phyloP scores from a whole-genome alignment of 1,284 basidiomycete species.

The Xerocomus amazonicus region DNA sequence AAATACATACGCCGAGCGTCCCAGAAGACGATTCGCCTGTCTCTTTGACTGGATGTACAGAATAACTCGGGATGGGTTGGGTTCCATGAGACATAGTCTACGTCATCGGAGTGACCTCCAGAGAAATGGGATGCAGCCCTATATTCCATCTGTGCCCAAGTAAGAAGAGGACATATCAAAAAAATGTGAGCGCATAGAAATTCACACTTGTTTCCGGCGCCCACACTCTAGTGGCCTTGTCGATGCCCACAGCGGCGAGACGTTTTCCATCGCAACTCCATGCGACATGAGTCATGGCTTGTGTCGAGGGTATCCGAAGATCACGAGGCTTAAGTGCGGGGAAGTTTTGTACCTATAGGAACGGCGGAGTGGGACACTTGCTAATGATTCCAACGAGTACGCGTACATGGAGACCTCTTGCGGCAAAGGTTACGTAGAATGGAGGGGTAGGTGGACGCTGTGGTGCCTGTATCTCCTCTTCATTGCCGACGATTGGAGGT shows the following conservation, averaged over 20 bases:
- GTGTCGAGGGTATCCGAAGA: conserved; percentile 58
- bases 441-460: conserved; percentile 73
- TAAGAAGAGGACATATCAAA: not conserved
- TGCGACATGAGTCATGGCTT: conserved; percentile 68
- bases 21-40: conserved; percentile 73
- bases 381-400: conserved; percentile 10
- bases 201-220: conserved; percentile 69
- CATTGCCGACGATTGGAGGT: conserved; percentile 27
- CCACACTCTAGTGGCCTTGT: conserved; percentile 74
- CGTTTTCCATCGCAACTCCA: conserved; percentile 81
- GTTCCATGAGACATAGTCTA: conserved; percentile 77
- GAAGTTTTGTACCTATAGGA: conserved; percentile 62
- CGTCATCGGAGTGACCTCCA: conserved; percentile 69
- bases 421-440: conserved; percentile 62
- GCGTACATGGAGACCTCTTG: conserved; percentile 69
- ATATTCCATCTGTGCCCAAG: conserved; percentile 55
- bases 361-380: too few relatives aligned
- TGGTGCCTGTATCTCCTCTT: conserved; percentile 58
- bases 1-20: conserved; percentile 64
- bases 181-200: conserved; percentile 8
- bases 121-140: conserved; percentile 59
- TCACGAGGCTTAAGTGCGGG: conserved; percentile 75
- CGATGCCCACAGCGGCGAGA: conserved; percentile 72
- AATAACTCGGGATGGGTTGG: conserved; percentile 77
- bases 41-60: conserved; percentile 71